A percentile compares a stretch with the other conserved stretches of the same genome.
These are phyloP conservation scores for Picea sitchensis DNA, from an alignment of 75 land plant genomes.

Conservation along the genomic window DNA sequence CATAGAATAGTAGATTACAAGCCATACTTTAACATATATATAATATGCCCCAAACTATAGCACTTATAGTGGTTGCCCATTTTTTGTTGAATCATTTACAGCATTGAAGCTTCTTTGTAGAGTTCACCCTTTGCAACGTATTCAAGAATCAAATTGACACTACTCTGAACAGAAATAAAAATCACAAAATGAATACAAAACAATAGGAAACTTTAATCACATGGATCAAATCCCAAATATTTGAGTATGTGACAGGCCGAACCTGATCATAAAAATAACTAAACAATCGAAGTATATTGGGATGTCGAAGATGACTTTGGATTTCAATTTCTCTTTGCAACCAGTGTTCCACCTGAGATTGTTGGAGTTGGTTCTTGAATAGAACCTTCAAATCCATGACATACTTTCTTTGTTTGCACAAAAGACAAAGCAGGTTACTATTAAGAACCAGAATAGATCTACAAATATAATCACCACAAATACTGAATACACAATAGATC, in stretches of 20 bases:
- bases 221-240: background rate
- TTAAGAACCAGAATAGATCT: too few species aligned
- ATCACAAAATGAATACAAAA: background rate
- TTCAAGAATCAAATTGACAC: too few species aligned
- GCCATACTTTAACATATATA: background rate
- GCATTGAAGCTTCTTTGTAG: slow-evolving; percentile 47
- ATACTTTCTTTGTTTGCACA: slow-evolving; percentile 16
- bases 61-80: slow-evolving; percentile 61
- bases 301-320: slow-evolving; percentile 78
- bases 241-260: background rate
- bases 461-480: too few species aligned
- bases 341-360: slow-evolving; percentile 81
- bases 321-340: slow-evolving; percentile 82
- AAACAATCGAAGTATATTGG: slow-evolving; percentile 19
- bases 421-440: too few species aligned
- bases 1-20: background rate
- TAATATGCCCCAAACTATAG: background rate
- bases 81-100: slow-evolving; percentile 38
- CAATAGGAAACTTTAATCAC: background rate
- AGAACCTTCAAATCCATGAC: slow-evolving; percentile 84
- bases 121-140: slow-evolving; percentile 3
- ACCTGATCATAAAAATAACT: slow-evolving; percentile 93
- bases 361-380: background rate
- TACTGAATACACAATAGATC: too few species aligned
- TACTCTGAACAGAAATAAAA: slow-evolving; percentile 6